phyloP scores from a whole-genome alignment of 306 rosid genomes.

The Fragaria vesca region DNA sequence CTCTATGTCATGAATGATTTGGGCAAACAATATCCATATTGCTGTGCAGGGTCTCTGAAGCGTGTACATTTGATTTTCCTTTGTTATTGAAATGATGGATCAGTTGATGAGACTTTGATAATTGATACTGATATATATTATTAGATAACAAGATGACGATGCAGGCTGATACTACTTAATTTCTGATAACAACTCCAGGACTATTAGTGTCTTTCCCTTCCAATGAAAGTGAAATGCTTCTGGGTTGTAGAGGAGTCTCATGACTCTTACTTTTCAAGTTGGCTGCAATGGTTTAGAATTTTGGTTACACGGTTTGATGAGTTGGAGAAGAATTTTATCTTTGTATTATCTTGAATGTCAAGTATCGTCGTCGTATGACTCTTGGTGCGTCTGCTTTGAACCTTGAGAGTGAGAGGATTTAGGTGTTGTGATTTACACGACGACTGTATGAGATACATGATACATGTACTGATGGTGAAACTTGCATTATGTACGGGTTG shows the following conservation, averaged over 20 bases:
- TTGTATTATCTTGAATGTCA: not conserved
- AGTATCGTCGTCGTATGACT: not conserved
- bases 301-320: slow-evolving; percentile 17
- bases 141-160: not conserved
- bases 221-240: slow-evolving; percentile 1
- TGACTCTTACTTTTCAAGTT: not conserved
- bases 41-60: not conserved
- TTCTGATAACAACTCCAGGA: slow-evolving; percentile 10
- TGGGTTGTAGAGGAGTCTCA: not conserved
- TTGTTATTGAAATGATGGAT: not conserved
- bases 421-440: not conserved
- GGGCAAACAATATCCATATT: not conserved
- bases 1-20: not conserved
- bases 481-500: slow-evolving; percentile 25
- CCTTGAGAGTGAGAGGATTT: not conserved
- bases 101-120: not conserved
- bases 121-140: not conserved
- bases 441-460: not conserved
- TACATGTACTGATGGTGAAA: slow-evolving; percentile 15
- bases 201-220: not conserved
- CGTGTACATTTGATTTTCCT: not conserved
- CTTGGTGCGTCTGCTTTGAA: slow-evolving; percentile 20
- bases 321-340: slow-evolving; percentile 3
- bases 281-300: slow-evolving; percentile 9
- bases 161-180: not conserved